Evolutionary conservation across 371 early-diverging fungal species (phyloP), one percentile per base, ranked within the genome.

Genomic region (Mucor ambiguus): DNA sequence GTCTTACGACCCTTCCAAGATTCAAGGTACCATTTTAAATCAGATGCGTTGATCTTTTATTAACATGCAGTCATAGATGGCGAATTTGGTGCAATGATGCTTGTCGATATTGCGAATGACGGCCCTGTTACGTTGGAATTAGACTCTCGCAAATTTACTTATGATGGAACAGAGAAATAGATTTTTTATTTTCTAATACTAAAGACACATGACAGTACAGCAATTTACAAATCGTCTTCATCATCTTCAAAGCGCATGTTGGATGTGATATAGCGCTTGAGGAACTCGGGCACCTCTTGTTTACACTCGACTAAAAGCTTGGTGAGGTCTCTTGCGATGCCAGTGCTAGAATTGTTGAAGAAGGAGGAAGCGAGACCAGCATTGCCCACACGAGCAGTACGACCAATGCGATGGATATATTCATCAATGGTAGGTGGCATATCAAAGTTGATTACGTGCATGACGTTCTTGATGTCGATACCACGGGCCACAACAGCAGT

Each of bases 401-500:
- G 72, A 43, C 95, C 95, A 64, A 93, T 91, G 22, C 96, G 85
- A 61, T 95, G 95, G 48, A 94, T 89, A 68, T 93, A 95, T 58
- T 92, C 93, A 63, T 95, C 93, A 66, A 92, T 88, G 38, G 85
- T 82, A 41, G 78, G 80, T 35, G 90, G 85, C 61, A 95, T 75
- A 71, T 96, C 96, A 70, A 87, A 96, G 71, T 96, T 94, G 61
- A 96, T 85, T 10, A 95, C 92, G 58, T 91, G 91, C 80, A 90
- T 92, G 11, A 95, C 90, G 63, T 90, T 86, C 54, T 86, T 85
- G 20, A 97, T 87, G 73, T 97, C 96, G 56, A 96, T 78, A 63
- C 98, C 98, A 75, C 98, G 87, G 8, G 96, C 92, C 30, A 94
- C 97, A 14, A 98, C 94, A 22, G 96, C 95, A 0, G 97, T 98